Conservation (phyloP, 2,329 filamentous ascomycete species). For the Penicillium sp. region DNA sequence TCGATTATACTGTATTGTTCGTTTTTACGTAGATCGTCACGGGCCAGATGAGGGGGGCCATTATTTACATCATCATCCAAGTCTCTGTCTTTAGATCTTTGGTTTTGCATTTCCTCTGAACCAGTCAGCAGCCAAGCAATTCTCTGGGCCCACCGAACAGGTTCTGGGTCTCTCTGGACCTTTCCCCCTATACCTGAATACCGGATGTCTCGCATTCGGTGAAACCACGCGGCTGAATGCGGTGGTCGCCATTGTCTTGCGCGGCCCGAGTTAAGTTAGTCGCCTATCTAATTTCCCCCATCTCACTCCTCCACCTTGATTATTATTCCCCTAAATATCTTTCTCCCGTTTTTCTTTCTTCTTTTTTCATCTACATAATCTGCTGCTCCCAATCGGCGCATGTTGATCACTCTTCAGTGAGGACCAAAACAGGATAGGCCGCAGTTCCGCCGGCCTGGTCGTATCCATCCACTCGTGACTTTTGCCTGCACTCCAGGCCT, state of each 20-base stretch:
- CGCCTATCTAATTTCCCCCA: conserved; percentile 18
- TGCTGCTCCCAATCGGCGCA: conserved; percentile 1
- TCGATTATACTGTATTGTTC: not conserved
- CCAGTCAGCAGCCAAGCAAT: not conserved
- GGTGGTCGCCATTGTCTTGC: conserved; percentile 31
- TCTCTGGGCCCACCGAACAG: not conserved
- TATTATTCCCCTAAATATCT: not conserved
- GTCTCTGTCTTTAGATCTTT: not conserved
- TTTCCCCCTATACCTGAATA: conserved; percentile 20
- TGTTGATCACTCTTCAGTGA: conserved; percentile 16
- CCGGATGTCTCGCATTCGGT: conserved; percentile 27
- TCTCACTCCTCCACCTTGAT: not conserved
- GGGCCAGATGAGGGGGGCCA: not conserved
- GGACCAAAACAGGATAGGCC: conserved; percentile 13
- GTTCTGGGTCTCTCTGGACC: no score
- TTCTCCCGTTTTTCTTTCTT: conserved; percentile 1
- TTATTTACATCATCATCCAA: conserved; percentile 14
- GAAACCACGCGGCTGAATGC: conserved; percentile 33
- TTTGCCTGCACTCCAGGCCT: conserved; percentile 14
- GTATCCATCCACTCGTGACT: conserved; percentile 18
- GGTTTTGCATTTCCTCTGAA: not conserved
- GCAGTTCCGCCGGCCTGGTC: conserved; percentile 16
- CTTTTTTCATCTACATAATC: conserved; percentile 5
- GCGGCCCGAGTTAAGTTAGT: conserved; percentile 22
- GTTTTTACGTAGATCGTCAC: not conserved